These are phyloP conservation scores for Hansenula sp. DNA, from an alignment of 1,139 yeast species.

Conservation along the genomic window DNA sequence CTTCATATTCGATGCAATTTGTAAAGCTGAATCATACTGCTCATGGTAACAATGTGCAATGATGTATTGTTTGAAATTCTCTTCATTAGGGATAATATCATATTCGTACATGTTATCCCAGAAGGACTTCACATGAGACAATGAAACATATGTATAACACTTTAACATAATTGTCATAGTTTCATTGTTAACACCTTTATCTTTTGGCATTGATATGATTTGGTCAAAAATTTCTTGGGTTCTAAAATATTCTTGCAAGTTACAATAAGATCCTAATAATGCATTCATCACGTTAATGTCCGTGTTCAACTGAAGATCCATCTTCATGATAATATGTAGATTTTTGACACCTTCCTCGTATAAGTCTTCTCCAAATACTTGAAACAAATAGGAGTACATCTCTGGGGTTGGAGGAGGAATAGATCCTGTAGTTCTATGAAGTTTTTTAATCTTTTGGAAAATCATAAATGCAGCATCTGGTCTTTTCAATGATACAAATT, in stretches of 20 bases:
- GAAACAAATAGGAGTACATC: constrained; percentile 59
- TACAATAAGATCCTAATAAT: constrained; percentile 62
- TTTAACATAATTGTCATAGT: constrained; percentile 72
- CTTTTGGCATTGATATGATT: constrained; percentile 46
- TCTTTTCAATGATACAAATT: constrained; percentile 45
- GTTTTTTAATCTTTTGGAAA: constrained; percentile 57
- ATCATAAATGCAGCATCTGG: constrained; percentile 63
- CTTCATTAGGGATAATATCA: constrained; percentile 49
- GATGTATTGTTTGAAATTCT: constrained; percentile 58
- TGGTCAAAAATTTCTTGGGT: constrained; percentile 62
- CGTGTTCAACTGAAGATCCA: constrained; percentile 58
- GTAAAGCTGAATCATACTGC: constrained; percentile 52
- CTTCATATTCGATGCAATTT: constrained; percentile 44
- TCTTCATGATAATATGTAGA: constrained; percentile 59
- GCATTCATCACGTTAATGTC: constrained; percentile 59
- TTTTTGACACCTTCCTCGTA: constrained; percentile 70
- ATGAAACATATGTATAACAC: constrained; percentile 42
- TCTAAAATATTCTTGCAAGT: constrained; percentile 54
- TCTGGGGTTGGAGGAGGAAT: constrained; percentile 60
- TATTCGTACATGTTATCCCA: constrained; percentile 54
- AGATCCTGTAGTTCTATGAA: constrained; percentile 51
- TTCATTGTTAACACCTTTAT: constrained; percentile 59
- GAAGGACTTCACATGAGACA: constrained; percentile 55
- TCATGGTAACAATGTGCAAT: constrained; percentile 77
- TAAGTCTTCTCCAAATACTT: constrained; percentile 52